phyloP scores from a whole-genome alignment of 148 eudicot genomes.

The Salicornia ramosissima region DNA sequence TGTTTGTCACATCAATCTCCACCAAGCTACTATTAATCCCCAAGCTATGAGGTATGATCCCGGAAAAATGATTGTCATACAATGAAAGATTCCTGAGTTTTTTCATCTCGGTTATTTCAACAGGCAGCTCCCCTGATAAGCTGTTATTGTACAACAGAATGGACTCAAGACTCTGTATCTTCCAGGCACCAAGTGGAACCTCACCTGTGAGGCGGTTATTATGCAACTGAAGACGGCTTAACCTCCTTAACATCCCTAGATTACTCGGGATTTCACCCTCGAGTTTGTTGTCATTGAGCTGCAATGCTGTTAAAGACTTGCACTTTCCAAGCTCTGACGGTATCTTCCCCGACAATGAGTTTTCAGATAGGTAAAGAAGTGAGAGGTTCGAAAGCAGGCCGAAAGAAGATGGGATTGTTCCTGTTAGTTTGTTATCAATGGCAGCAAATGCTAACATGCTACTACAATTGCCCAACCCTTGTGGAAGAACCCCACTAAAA shows the following conservation, averaged over 20 bases:
- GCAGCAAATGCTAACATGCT: slow-evolving; percentile 38
- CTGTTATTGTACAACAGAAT: slow-evolving; percentile 46
- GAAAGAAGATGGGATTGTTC: slow-evolving; percentile 60
- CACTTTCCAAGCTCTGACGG: slow-evolving; percentile 76
- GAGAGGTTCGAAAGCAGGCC: slow-evolving; percentile 44
- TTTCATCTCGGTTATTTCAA: slow-evolving; percentile 45
- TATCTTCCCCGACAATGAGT: slow-evolving; percentile 53
- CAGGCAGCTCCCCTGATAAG: slow-evolving; percentile 59
- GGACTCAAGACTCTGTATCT: slow-evolving; percentile 47
- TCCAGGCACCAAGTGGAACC: slow-evolving; percentile 62
- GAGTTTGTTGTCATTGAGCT: slow-evolving; percentile 44
- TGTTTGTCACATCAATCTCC: slow-evolving; percentile 53
- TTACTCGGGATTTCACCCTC: slow-evolving; percentile 66
- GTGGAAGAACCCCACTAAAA: slow-evolving; percentile 47
- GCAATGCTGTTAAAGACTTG: slow-evolving; percentile 36
- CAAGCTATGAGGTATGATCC: slow-evolving; percentile 56
- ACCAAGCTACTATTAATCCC: slow-evolving; percentile 58
- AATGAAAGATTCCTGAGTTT: slow-evolving; percentile 46
- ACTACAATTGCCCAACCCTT: slow-evolving; percentile 54
- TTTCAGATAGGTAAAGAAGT: slow-evolving; percentile 43
- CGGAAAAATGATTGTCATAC: slow-evolving; percentile 54
- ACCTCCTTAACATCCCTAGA: slow-evolving; percentile 41
- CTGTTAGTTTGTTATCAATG: slow-evolving; percentile 44
- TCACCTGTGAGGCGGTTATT: slow-evolving; percentile 57
- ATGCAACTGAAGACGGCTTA: slow-evolving; percentile 38